phyloP scores from a whole-genome alignment of 306 rosid genomes.

The Lagenaria siceraria region DNA sequence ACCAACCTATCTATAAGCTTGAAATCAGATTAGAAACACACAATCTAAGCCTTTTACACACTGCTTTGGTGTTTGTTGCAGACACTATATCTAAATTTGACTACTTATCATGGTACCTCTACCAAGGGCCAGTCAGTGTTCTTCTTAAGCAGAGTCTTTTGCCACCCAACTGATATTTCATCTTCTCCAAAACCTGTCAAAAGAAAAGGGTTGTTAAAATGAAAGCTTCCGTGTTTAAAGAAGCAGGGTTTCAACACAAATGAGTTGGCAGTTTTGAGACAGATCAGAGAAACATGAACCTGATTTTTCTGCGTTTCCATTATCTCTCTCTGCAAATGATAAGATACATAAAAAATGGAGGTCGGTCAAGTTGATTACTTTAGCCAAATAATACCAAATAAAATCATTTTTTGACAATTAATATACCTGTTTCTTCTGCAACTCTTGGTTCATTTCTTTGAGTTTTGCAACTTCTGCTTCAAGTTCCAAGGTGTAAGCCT shows the following conservation, averaged over 20 bases:
- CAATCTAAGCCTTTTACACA: neutral
- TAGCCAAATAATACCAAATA: neutral
- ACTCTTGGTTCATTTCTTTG: slow-evolving; percentile 58
- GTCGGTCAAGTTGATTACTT: neutral
- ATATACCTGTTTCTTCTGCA: slow-evolving; percentile 61
- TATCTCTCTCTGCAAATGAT: slow-evolving; percentile 44
- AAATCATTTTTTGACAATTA: neutral
- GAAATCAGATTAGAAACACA: slow-evolving; percentile 4
- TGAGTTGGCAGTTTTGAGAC: neutral
- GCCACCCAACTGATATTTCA: slow-evolving; percentile 16
- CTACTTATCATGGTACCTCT: slow-evolving; percentile 1
- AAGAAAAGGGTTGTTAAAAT: neutral
- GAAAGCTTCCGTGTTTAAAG: neutral
- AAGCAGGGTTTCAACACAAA: neutral
- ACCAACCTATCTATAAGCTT: neutral
- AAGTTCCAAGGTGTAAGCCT: slow-evolving; percentile 91
- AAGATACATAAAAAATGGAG: slow-evolving; percentile 6
- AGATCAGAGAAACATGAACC: slow-evolving; percentile 25
- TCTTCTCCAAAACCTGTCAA: slow-evolving; percentile 40
- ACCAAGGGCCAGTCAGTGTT: slow-evolving; percentile 92
- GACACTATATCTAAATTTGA: neutral
- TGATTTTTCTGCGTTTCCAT: slow-evolving; percentile 55
- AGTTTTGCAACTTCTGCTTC: slow-evolving; percentile 80
- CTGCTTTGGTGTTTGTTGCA: neutral
- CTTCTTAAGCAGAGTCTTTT: slow-evolving; percentile 70